Conservation (phyloP, 2,329 filamentous ascomycete genomes). For the Aureobasidium sp. region DNA sequence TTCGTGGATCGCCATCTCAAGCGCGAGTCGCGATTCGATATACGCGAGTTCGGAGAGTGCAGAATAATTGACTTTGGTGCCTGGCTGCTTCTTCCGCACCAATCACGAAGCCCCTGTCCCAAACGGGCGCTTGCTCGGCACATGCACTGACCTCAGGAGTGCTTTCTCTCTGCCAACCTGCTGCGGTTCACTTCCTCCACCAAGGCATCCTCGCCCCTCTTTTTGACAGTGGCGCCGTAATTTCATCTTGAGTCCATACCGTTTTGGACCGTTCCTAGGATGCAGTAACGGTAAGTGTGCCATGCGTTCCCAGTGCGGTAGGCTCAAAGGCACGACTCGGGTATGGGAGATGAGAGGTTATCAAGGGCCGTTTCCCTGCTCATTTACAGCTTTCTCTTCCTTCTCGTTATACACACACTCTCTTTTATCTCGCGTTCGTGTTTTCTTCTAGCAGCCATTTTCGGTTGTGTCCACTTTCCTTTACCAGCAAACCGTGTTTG, state of each 20-base stretch:
- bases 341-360: constrained; percentile 16
- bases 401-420: background rate
- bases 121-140: constrained; percentile 6
- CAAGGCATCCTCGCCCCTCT: constrained; percentile 12
- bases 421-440: constrained; percentile 6
- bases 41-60: background rate
- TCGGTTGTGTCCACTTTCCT: constrained; percentile 15
- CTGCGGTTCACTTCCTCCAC: constrained; percentile 8
- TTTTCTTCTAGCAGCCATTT: background rate
- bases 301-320: constrained; percentile 1
- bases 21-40: background rate
- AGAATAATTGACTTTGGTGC: constrained; percentile 8
- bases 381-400: constrained; percentile 2
- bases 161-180: background rate
- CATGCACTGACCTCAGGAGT: constrained; percentile 6
- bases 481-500: constrained; percentile 34
- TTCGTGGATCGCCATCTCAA: background rate
- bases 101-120: constrained; percentile 6
- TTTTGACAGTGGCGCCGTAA: constrained; percentile 15
- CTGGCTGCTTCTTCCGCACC: constrained; percentile 2
- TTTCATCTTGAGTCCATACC: constrained; percentile 14
- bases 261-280: constrained; percentile 3
- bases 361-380: constrained; percentile 14
- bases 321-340: constrained; percentile 7
- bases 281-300: constrained; percentile 9